These are phyloP conservation scores for Kingdonia uniflora DNA, from an alignment of 164 flowering plant species.

Conservation along the genomic window DNA sequence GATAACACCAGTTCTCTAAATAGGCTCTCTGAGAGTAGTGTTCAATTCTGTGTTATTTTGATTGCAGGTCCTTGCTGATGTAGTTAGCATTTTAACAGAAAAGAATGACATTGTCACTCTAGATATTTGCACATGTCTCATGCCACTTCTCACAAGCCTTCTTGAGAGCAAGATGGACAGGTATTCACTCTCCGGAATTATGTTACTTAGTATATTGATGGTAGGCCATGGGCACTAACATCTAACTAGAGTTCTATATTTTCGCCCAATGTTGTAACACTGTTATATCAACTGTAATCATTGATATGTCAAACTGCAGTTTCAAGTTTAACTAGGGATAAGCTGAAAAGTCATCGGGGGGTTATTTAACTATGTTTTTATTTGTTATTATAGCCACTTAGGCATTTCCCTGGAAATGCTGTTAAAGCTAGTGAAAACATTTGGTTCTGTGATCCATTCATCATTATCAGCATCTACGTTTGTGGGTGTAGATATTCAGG, in stretches of 20 bases:
- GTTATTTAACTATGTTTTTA: not conserved
- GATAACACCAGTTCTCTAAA: not conserved
- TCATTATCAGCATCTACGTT: slow-evolving; percentile 66
- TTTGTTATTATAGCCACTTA: slow-evolving; percentile 47
- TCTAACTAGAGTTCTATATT: too few species aligned
- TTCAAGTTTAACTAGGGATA: too few species aligned
- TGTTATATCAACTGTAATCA: too few species aligned
- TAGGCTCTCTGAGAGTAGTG: not conserved
- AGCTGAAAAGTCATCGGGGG: not conserved
- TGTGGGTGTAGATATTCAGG: slow-evolving; percentile 95
- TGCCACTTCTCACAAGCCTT: slow-evolving; percentile 67
- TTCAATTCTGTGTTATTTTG: not conserved
- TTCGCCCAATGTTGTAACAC: too few species aligned
- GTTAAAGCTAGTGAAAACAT: slow-evolving; percentile 71
- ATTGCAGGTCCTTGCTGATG: slow-evolving; percentile 79
- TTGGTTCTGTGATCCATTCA: slow-evolving; percentile 79
- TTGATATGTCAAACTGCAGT: too few species aligned
- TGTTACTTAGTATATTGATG: too few species aligned
- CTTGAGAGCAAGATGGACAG: slow-evolving; percentile 76
- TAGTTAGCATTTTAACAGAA: slow-evolving; percentile 49
- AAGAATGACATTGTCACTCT: slow-evolving; percentile 61
- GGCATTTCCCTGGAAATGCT: slow-evolving; percentile 67
- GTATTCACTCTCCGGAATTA: slow-evolving; percentile 19
- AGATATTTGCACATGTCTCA: slow-evolving; percentile 64
- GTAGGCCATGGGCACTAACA: too few species aligned